Evolutionary conservation across 208 protist species (phyloP).

Genomic region (Crithidia thermophila): DNA sequence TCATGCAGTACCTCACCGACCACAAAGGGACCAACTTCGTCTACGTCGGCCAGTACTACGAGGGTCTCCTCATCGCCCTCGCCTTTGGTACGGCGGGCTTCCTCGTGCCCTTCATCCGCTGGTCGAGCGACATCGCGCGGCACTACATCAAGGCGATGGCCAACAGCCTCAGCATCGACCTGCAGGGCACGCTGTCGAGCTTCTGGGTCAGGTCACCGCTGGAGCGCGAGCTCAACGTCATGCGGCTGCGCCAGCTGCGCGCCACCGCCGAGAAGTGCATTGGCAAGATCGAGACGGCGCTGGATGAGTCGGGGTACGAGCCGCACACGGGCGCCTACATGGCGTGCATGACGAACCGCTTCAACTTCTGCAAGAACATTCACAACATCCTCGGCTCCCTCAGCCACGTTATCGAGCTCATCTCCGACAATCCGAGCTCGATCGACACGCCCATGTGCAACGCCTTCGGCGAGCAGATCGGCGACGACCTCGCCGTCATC

Average conservation of each 20-base stretch:
- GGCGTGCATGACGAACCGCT: constrained; percentile 58
- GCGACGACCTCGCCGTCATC: constrained; percentile 78
- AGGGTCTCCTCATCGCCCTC: constrained; percentile 73
- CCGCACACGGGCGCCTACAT: constrained; percentile 78
- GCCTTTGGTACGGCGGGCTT: constrained; percentile 80
- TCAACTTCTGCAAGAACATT: constrained; percentile 75
- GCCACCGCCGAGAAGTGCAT: constrained; percentile 75
- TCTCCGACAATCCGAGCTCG: constrained; percentile 60
- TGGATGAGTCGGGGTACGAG: constrained; percentile 82
- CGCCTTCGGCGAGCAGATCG: constrained; percentile 69
- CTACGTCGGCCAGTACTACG: constrained; percentile 78
- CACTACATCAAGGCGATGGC: constrained; percentile 79
- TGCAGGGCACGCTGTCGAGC: constrained; percentile 83
- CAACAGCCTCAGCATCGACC: constrained; percentile 84
- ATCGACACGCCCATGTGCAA: constrained; percentile 85
- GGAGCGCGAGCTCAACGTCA: constrained; percentile 87
- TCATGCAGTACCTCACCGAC: constrained; percentile 80
- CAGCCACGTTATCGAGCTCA: constrained; percentile 81
- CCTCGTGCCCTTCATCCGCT: constrained; percentile 86
- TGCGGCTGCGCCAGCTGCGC: constrained; percentile 83
- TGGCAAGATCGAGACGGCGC: constrained; percentile 57
- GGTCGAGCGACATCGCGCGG: constrained; percentile 80
- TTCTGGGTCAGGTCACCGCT: constrained; percentile 80
- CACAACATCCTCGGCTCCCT: constrained; percentile 82
- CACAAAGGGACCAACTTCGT: constrained; percentile 48